phyloP scores from a whole-genome alignment of 208 protist species.

The Acanthamoeba lenticulata region DNA sequence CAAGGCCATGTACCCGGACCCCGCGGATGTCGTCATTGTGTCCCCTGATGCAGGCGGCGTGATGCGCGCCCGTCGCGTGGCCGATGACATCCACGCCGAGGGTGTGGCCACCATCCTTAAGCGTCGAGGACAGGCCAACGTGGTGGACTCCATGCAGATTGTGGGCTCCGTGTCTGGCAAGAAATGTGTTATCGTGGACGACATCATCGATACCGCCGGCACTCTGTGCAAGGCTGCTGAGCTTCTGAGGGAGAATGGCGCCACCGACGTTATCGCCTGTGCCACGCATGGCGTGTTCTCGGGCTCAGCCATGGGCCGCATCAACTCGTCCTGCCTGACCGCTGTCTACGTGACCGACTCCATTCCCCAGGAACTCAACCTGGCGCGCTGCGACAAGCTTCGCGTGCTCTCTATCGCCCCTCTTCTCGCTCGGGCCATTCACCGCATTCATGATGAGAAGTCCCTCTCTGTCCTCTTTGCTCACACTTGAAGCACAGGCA shows the following conservation, averaged over 20 bases:
- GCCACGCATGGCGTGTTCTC: constrained; percentile 96
- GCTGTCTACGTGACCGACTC: constrained; percentile 94
- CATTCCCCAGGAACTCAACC: constrained; percentile 92
- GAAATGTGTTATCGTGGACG: constrained; percentile 95
- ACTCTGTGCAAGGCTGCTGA: constrained; percentile 93
- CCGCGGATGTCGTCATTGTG: constrained; percentile 89
- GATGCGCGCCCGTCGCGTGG: constrained; percentile 91
- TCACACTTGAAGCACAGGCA: background rate
- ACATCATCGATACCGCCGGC: constrained; percentile 97
- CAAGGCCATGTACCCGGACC: constrained; percentile 63
- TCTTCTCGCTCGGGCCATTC: constrained; percentile 91
- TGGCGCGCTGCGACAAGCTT: constrained; percentile 88
- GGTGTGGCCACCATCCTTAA: constrained; percentile 92
- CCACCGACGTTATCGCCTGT: constrained; percentile 91
- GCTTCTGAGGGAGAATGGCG: constrained; percentile 93
- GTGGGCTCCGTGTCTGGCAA: constrained; percentile 94
- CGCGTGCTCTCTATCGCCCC: constrained; percentile 92
- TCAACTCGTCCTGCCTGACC: constrained; percentile 92
- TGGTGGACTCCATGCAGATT: constrained; percentile 77
- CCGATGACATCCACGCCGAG: constrained; percentile 90
- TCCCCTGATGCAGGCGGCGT: constrained; percentile 96
- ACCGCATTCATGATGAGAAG: constrained; percentile 85
- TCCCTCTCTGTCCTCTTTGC: constrained; percentile 64
- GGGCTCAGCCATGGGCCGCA: constrained; percentile 88
- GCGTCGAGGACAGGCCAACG: constrained; percentile 21